Evolutionary conservation across 495 filamentous ascomycete species (phyloP).

Genomic region (Clavariopsis aquatica): DNA sequence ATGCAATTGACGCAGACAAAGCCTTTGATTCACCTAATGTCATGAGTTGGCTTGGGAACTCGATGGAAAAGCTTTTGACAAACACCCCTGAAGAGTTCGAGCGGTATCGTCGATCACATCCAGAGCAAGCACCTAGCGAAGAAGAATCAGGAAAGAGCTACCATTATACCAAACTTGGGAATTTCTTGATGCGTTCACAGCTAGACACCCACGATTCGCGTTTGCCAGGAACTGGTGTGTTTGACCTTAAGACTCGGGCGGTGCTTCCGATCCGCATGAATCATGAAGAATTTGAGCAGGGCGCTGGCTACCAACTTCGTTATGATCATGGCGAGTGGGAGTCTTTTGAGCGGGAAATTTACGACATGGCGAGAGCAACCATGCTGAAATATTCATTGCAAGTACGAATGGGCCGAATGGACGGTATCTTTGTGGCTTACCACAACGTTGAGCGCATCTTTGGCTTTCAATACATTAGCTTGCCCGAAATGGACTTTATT

Average conservation of each 20-base stretch:
- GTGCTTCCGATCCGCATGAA: conserved; percentile 91
- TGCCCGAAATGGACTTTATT: conserved; percentile 82
- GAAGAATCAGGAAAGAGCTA: conserved; percentile 63
- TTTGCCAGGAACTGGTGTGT: conserved; percentile 90
- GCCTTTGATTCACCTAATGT: conserved; percentile 84
- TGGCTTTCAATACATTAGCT: conserved; percentile 90
- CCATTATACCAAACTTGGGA: conserved; percentile 84
- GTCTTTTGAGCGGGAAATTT: conserved; percentile 93
- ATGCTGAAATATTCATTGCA: conserved; percentile 98
- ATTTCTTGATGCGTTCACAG: conserved; percentile 95
- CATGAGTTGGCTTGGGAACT: conserved; percentile 85
- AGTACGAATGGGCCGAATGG: conserved; percentile 95
- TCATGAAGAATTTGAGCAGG: conserved; percentile 65
- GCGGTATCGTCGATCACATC: conserved; percentile 68
- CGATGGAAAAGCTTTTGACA: conserved; percentile 95
- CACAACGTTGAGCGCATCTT: conserved; percentile 96
- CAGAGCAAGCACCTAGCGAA: conserved; percentile 59
- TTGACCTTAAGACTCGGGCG: conserved; percentile 93
- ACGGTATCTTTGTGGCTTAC: conserved; percentile 97
- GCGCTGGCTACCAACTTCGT: conserved; percentile 85
- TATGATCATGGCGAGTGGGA: conserved; percentile 71
- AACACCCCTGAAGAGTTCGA: conserved; percentile 78
- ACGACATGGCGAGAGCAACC: conserved; percentile 91
- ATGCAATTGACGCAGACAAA: conserved; percentile 98
- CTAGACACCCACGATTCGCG: conserved; percentile 87